phyloP scores from a whole-genome alignment of 192 early-diverging fungal genomes.

The Allomyces macrogynus region DNA sequence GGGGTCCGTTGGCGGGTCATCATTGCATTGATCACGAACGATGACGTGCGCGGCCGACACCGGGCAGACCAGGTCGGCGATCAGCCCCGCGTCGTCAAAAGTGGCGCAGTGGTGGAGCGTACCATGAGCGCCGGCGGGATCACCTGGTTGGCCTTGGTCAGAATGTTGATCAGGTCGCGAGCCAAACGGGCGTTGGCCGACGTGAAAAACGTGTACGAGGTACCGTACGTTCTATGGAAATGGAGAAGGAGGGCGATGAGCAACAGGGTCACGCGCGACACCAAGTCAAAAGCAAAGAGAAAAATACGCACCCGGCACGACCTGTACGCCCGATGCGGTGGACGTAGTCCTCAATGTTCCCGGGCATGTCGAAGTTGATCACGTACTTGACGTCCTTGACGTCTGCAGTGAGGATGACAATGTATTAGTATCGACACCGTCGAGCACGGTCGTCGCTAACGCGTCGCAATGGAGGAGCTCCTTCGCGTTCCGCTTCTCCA shows the following conservation, averaged over 20 bases:
- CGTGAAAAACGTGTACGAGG: background rate
- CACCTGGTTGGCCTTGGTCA: background rate
- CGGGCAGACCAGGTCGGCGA: no score
- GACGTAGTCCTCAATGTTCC: slow-evolving; percentile 67
- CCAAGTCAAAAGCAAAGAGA: background rate
- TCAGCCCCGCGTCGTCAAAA: no score
- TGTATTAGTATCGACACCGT: slow-evolving; percentile 13
- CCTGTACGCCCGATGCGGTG: slow-evolving; percentile 61
- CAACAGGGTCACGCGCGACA: no score
- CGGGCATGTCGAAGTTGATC: slow-evolving; percentile 64
- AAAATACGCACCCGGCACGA: slow-evolving; percentile 25
- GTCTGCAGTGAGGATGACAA: slow-evolving; percentile 33
- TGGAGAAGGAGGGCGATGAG: no score
- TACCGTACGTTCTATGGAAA: background rate
- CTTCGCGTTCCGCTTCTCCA: background rate
- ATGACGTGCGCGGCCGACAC: no score
- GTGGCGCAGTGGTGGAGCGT: background rate
- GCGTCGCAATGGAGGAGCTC: background rate
- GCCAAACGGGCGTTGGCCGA: background rate
- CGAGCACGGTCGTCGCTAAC: background rate
- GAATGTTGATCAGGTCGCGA: background rate
- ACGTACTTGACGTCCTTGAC: slow-evolving; percentile 74
- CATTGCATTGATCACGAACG: no score
- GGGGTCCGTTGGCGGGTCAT: no score
- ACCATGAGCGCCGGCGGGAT: background rate